phyloP scores from a whole-genome alignment of 495 filamentous ascomycete species.

The Chaetomium fimeti region DNA sequence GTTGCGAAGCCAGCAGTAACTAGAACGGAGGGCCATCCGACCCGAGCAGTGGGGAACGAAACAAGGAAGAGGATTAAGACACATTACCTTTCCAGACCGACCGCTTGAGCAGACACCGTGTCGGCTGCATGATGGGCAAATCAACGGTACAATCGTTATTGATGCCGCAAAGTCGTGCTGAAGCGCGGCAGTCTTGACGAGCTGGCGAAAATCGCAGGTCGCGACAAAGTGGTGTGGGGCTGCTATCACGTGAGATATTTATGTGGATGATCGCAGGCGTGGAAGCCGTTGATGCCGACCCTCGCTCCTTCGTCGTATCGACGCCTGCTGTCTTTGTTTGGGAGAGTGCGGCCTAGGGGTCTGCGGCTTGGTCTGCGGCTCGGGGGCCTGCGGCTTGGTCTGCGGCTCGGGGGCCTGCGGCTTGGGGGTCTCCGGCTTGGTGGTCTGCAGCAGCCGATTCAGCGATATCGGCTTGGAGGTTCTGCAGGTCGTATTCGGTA shows the following conservation, averaged over 20 bases:
- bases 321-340: too few species aligned
- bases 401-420: too few species aligned
- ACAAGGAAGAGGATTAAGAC: background rate
- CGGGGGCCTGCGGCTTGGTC: too few species aligned
- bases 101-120: slow-evolving; percentile 52
- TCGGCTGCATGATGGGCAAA: slow-evolving; percentile 53
- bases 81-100: slow-evolving; percentile 59
- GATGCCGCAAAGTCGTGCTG: background rate
- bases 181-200: background rate
- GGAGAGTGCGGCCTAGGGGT: too few species aligned
- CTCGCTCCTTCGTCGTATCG: too few species aligned
- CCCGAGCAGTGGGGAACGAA: background rate
- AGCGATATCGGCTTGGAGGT: too few species aligned
- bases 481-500: too few species aligned
- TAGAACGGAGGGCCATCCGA: background rate
- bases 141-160: slow-evolving; percentile 14
- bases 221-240: background rate
- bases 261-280: too few species aligned
- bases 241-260: background rate
- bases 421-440: too few species aligned
- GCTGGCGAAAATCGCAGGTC: background rate
- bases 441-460: too few species aligned
- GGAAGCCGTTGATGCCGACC: too few species aligned
- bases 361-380: too few species aligned
- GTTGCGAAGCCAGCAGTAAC: background rate